Percentiles rank a stretch among this genome's conserved stretches.
phyloP scores from a whole-genome alignment of 176 grass and related monocot genomes.

The Otatea glauca region DNA sequence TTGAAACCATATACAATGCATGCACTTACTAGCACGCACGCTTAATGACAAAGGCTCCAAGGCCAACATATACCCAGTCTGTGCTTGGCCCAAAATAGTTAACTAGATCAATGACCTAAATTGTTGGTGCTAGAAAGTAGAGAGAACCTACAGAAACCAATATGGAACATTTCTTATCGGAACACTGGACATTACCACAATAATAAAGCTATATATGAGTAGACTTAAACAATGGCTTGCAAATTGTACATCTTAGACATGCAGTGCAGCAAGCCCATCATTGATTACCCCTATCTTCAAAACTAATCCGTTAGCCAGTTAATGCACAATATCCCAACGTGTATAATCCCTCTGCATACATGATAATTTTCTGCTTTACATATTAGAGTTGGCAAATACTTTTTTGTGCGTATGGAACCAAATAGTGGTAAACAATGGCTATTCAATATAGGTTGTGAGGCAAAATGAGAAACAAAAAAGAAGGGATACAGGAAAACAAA shows the following conservation, averaged over 20 bases:
- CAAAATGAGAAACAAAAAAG: conserved; percentile 1
- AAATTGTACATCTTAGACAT: neutral
- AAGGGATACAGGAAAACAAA: neutral
- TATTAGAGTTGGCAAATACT: neutral
- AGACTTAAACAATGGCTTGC: neutral
- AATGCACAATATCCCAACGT: neutral
- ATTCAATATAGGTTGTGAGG: neutral
- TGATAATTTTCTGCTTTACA: conserved; percentile 4
- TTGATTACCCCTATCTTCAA: neutral
- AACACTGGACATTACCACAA: neutral
- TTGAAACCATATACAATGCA: neutral
- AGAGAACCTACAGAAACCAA: neutral
- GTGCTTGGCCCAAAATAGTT: neutral
- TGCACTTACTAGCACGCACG: neutral
- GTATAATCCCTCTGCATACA: neutral
- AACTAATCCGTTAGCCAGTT: neutral
- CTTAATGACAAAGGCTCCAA: neutral
- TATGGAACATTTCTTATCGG: conserved; percentile 9
- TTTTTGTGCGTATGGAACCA: neutral
- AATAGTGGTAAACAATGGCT: neutral
- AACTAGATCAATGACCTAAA: neutral
- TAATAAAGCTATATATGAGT: conserved; percentile 27
- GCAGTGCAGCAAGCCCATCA: neutral
- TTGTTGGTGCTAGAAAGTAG: neutral
- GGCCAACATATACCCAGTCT: neutral